Evolutionary conservation across 2,329 filamentous ascomycete species (phyloP).

Genomic region (Claviceps maximensis): DNA sequence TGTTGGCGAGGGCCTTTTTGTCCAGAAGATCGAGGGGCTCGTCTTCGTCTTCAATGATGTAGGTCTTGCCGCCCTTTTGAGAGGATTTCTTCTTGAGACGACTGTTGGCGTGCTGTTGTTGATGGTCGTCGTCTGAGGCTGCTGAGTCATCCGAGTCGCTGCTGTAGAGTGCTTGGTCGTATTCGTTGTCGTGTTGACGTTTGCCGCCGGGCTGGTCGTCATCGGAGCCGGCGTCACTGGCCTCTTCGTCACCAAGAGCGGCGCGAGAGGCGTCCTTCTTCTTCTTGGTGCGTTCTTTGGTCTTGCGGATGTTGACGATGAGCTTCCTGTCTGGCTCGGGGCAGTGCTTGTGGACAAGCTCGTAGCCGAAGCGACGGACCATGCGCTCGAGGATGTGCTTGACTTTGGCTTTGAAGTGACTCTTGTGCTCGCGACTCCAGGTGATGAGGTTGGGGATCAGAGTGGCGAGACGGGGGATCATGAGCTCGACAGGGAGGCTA

Average conservation of each 20-base stretch:
- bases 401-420: slow-evolving; percentile 90
- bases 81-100: slow-evolving; percentile 28
- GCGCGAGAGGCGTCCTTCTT: slow-evolving; percentile 61
- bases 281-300: slow-evolving; percentile 78
- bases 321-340: slow-evolving; percentile 82
- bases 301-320: slow-evolving; percentile 89
- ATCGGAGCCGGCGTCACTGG: slow-evolving; percentile 36
- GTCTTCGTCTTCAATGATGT: slow-evolving; percentile 88
- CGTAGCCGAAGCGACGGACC: slow-evolving; percentile 79
- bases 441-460: slow-evolving; percentile 84
- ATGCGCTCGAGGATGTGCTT: slow-evolving; percentile 96
- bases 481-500: slow-evolving; percentile 63
- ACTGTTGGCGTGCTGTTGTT: slow-evolving; percentile 12
- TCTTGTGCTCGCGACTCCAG: slow-evolving; percentile 97
- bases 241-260: slow-evolving; percentile 40
- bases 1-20: slow-evolving; percentile 77
- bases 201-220: slow-evolving; percentile 24
- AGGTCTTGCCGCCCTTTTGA: slow-evolving; percentile 55
- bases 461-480: slow-evolving; percentile 62
- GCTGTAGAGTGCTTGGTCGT: slow-evolving; percentile 91
- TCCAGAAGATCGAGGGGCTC: slow-evolving; percentile 92
- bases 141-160: slow-evolving; percentile 47
- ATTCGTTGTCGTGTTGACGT: slow-evolving; percentile 75
- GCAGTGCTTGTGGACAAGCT: slow-evolving; percentile 64
- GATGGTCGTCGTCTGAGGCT: slow-evolving; percentile 40